These are phyloP conservation scores for Platanthera guangdongensis DNA, from an alignment of 106 monocot genomes.

Conservation along the genomic window DNA sequence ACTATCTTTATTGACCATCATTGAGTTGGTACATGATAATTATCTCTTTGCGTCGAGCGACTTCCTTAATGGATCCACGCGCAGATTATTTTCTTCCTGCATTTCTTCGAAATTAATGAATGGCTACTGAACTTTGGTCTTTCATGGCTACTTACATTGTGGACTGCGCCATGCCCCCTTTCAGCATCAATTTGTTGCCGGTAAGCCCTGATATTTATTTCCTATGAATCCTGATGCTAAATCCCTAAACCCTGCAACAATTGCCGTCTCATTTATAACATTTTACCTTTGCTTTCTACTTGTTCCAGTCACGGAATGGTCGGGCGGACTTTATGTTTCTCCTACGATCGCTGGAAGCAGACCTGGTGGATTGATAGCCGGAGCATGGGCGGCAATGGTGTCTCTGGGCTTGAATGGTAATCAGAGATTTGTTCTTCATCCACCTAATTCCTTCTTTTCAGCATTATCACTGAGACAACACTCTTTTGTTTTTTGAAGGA, in stretches of 20 bases:
- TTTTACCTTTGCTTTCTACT: neutral
- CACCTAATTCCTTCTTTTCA: neutral
- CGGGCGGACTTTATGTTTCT: slow-evolving; percentile 97
- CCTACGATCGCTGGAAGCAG: slow-evolving; percentile 95
- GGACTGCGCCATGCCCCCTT: slow-evolving; percentile 11
- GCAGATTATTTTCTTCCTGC: neutral
- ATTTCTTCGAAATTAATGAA: neutral
- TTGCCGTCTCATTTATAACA: neutral
- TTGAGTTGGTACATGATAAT: too few species aligned
- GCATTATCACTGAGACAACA: neutral
- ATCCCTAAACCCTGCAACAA: neutral
- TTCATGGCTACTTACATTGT: slow-evolving; percentile 6
- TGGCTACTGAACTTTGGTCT: slow-evolving; percentile 19
- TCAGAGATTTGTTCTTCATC: neutral
- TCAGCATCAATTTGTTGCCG: slow-evolving; percentile 98
- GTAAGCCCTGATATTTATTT: slow-evolving; percentile 28
- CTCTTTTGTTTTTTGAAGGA: slow-evolving; percentile 37
- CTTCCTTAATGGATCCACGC: too few species aligned
- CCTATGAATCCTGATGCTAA: neutral
- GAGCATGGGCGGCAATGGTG: slow-evolving; percentile 98
- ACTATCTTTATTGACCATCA: too few species aligned
- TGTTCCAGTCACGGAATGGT: slow-evolving; percentile 89
- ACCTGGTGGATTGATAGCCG: slow-evolving; percentile 92
- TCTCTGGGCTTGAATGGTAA: slow-evolving; percentile 81
- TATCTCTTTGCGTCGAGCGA: too few species aligned